These are phyloP conservation scores for Eimeria acervulina DNA, from an alignment of 169 alveolate genomes.

Conservation along the genomic window DNA sequence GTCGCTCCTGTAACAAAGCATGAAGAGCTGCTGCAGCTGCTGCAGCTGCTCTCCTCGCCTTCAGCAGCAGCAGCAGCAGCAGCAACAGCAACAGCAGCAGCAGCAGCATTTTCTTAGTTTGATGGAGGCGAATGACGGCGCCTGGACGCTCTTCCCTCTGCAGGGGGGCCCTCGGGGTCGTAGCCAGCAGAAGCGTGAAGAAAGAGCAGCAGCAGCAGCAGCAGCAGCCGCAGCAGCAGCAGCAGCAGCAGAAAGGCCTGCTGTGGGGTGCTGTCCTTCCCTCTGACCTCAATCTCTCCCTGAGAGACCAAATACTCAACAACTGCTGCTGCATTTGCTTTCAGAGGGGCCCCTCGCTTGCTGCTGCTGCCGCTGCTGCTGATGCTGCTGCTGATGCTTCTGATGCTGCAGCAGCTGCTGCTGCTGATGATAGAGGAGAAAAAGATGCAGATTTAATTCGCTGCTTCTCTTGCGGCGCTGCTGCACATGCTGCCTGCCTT, in stretches of 20 bases:
- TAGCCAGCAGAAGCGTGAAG: too few relatives aligned
- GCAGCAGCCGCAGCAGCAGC: background rate
- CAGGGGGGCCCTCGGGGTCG: constrained; percentile 38
- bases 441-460: background rate
- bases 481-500: constrained; percentile 30
- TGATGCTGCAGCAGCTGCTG: background rate
- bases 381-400: background rate
- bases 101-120: background rate
- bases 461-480: constrained; percentile 8
- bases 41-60: background rate
- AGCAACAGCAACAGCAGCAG: constrained; percentile 34
- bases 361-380: background rate
- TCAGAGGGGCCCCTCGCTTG: background rate
- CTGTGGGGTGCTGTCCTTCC: background rate
- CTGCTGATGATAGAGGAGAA: background rate
- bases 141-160: background rate
- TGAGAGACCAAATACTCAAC: background rate
- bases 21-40: background rate
- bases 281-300: background rate
- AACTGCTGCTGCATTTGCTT: constrained; percentile 39
- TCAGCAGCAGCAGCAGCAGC: too few relatives aligned
- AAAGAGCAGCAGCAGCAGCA: background rate
- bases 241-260: background rate
- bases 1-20: background rate
- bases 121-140: background rate